Evolutionary conservation across 192 early-diverging fungal genomes (phyloP), one percentile per base, ranked within the genome.

Genomic region (Podila horticola): DNA sequence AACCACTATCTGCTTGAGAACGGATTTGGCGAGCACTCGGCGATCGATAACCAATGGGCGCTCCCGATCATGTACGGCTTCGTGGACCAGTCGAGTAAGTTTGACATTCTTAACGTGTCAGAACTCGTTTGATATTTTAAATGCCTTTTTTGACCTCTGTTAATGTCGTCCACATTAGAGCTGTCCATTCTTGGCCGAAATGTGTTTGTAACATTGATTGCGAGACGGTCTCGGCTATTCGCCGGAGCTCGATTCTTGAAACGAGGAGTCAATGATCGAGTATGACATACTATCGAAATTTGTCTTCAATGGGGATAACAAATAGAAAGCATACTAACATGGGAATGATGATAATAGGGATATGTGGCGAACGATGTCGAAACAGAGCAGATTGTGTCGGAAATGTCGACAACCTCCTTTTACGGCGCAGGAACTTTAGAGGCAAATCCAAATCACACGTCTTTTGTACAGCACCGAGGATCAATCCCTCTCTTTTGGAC

Each of bases 281-380:
- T 92, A 58, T 51, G 38, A 36, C 1, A 10, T 15, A 48, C 4
- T 33, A 22, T 64, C 28, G 6, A 22, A 22, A n/a, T 26, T 26
- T 11, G 4, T 33, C 26, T 31, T 20, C 5, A 4, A 52, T 0
- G 12, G 11, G 20, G 22, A 29, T 12, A 52, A 28, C 12, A 10
- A 22, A 19, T 20, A 0, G 24, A 28, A 13, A 29, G 38, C 58
- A 61, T 62, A 7, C n/a, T 52, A 1, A 48, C 20, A 4, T 15
- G 0, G 19, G 0, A n/a, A 26, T 29, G 10, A 72, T n/a, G 6
- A 38, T 64, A 57, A 4, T 64, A 96, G 79, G 98, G 98, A 8
- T 97, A 94, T 82, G 98, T 99, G 13, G 98, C 98, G 12, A 99
- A 99, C 79, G 98, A 99, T 67, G 97, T 99, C 2, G 98, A 99